Base-by-base conservation (phyloP, 257 asterid species). In the Echium plantagineum region DNA sequence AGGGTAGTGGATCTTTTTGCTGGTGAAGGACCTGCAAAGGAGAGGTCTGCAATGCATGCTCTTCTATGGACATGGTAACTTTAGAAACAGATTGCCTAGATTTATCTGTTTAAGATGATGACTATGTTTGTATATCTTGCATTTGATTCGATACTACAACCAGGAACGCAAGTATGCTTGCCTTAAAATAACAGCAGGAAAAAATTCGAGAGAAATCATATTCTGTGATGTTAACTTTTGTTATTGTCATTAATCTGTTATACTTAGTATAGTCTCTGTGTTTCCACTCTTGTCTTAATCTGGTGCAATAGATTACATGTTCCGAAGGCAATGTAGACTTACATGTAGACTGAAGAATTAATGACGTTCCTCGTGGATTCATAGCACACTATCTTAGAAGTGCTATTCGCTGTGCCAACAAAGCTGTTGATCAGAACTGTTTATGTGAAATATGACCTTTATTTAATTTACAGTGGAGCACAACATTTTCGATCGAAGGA, bases 21-120 rank as follows among this genome's bases (percentile, higher is more conserved):
- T 30, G 76, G 89, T 72, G 90, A 84, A 59, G 87, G 66, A 52
- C 87, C 87, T 65, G 70, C 81, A 28, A 88, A 81, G 79, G 95
- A 88, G 80, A 84, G 94, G 76, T 84, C 89, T 28, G 81, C 89
- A 60, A 88, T 93, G 89, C 97, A 93, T 75, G 94, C 96, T 78
- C 87, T 91, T 77, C 87, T 93, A 15, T 93, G 98, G 98, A 93
- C 89, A 82, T 81, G 98, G 98, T 93, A 89, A 62, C 64, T 68
- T 57, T 49, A 3, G 2, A 18, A 16, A 10, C 55, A 17, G 52
- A 12, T 66, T 52, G 55, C 52, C 65, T 63, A 22, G 57, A 32
- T 38, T 35, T 46, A 19, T 64, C 20, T 9, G 18, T 54, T 52
- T 16, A 20, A 32, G 5, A 63, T 21, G 5, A 28, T 3, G 7